Conservation (phyloP, 2,329 filamentous ascomycete genomes). For the Pseudogymnoascus sp. region DNA sequence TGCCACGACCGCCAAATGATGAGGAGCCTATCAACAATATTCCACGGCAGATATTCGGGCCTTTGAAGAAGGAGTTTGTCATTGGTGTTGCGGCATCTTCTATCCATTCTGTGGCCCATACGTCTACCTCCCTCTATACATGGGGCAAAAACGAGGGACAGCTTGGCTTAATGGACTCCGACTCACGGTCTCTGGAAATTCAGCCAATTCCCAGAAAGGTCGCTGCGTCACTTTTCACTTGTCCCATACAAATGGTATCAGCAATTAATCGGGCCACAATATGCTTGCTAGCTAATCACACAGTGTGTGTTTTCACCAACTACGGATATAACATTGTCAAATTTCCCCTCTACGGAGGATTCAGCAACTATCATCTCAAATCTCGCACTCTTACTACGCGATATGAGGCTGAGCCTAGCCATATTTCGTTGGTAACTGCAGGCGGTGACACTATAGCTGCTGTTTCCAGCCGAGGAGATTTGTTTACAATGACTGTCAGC, state of each 20-base stretch:
- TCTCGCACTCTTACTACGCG: constrained; percentile 56
- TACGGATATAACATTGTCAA: constrained; percentile 89
- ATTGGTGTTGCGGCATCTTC: constrained; percentile 79
- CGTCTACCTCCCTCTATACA: constrained; percentile 70
- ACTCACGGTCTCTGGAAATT: constrained; percentile 81
- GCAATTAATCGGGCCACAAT: constrained; percentile 87
- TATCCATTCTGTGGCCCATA: constrained; percentile 86
- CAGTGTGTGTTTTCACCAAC: constrained; percentile 89
- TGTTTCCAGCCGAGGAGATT: constrained; percentile 72
- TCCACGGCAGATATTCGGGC: constrained; percentile 84
- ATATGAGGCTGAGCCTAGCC: constrained; percentile 55
- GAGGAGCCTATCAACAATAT: constrained; percentile 74
- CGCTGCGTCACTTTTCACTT: constrained; percentile 69
- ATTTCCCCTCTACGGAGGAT: constrained; percentile 65
- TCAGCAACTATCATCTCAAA: constrained; percentile 60
- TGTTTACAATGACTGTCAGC: constrained; percentile 76
- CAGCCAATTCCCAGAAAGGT: constrained; percentile 79
- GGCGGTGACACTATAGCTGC: constrained; percentile 90
- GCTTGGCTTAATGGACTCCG: constrained; percentile 86
- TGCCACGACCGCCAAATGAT: constrained; percentile 60
- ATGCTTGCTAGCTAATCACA: constrained; percentile 74
- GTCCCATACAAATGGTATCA: constrained; percentile 66
- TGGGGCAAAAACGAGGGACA: constrained; percentile 96
- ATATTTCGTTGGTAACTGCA: constrained; percentile 68
- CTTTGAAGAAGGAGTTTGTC: constrained; percentile 77